These are phyloP conservation scores for Oryza meyeriana DNA, from an alignment of 176 grass and related monocot genomes.

Conservation along the genomic window DNA sequence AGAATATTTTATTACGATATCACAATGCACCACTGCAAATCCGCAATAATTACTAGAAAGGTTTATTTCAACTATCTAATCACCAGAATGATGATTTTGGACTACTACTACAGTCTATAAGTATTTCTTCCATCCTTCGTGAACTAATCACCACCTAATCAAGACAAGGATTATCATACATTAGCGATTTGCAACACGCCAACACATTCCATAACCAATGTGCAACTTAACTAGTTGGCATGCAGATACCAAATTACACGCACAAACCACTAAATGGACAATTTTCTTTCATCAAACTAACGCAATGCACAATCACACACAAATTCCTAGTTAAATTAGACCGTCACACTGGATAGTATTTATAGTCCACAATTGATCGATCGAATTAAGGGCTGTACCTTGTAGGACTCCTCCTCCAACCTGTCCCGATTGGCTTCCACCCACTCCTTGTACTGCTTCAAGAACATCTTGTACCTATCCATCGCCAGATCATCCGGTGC, in stretches of 20 bases:
- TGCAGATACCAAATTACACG: background rate
- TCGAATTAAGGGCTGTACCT: slow-evolving; percentile 42
- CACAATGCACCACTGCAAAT: background rate
- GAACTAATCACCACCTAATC: background rate
- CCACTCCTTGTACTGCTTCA: slow-evolving; percentile 98
- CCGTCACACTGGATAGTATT: background rate
- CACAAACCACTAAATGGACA: background rate
- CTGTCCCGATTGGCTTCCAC: slow-evolving; percentile 70
- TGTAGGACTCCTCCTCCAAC: slow-evolving; percentile 82
- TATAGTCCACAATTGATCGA: background rate
- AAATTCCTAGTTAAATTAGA: background rate
- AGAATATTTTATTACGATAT: background rate
- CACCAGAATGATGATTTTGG: background rate
- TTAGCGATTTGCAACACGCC: background rate
- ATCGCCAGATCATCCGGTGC: slow-evolving; percentile 48
- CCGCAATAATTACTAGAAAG: background rate
- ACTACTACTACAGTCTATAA: background rate
- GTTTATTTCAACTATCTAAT: background rate
- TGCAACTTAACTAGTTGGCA: background rate
- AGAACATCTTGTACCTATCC: slow-evolving; percentile 77
- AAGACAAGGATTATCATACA: background rate
- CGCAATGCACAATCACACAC: background rate
- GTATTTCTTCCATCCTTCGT: background rate
- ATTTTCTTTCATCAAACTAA: background rate
- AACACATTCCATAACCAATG: slow-evolving; percentile 10